Base-by-base conservation (phyloP, 2,329 filamentous ascomycete species). In the Penicillium hesseltinei region DNA sequence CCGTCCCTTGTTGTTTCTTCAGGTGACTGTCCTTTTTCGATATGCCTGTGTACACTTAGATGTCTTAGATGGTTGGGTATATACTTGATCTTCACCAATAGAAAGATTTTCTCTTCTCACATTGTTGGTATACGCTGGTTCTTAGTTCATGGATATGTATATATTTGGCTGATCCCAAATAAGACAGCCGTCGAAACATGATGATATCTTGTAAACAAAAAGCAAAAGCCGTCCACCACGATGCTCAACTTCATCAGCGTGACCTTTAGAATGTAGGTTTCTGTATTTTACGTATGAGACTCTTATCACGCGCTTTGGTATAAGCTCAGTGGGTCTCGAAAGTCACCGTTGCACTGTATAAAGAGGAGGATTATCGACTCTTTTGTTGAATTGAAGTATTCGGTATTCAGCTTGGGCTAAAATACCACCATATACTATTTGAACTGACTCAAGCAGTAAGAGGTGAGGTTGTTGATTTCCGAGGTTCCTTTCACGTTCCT, bases 31-130 rank as follows among this genome's bases (percentile, higher is more conserved):
- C 35, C 57, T 57, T 40, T 54, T 36, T 42, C 56, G 36, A 52
- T 47, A 54, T 61, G 63, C 42, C 54, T 51, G 51, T 66, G 60
- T 66, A 64, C 62, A 65, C 31, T 54, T 65, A 63, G 54, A 61
- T 59, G 56, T 63, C 43, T 61, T 58, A 58, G 56, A 51, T 50
- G 52, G 33, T 54, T 56, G 51, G 52, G 51, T 56, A 56, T 43
- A 58, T 51, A 56, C 8, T 45, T 42, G 43, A 46, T 53, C 42
- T 52, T 53, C 35, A 43, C 52, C 52, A 51, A 43, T 55, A 25
- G 38, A 51, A 43, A 33, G 9, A 23, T 51, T 50, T 49, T 55
- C 33, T 39, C 33, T 53, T 27, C 21, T 46, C 40, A 21, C 39
- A 3, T 15, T 10, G 17, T 11, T 23, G 23, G 2, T 25, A 47